Evolutionary conservation across 2,329 filamentous ascomycete species (phyloP).

Genomic region (Drechslerella dactyloides): DNA sequence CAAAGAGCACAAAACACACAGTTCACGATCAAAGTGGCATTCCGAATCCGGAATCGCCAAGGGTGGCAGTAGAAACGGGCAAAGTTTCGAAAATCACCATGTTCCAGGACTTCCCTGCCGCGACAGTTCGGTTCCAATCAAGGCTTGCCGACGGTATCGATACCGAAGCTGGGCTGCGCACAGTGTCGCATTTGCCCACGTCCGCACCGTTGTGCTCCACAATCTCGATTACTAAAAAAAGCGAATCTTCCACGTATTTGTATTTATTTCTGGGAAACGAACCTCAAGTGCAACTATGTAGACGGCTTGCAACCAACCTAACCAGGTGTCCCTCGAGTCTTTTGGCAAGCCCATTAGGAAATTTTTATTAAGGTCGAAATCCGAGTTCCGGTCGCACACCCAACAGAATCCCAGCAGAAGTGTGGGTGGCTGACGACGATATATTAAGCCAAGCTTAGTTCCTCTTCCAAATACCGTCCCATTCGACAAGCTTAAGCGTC

Average conservation of each 20-base stretch:
- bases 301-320: too few species aligned
- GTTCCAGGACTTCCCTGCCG: neutral
- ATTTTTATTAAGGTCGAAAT: too few species aligned
- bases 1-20: neutral
- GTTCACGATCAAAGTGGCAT: neutral
- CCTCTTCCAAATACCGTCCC: neutral
- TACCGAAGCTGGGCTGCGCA: neutral
- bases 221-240: too few species aligned
- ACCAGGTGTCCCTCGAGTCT: too few species aligned
- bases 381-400: too few species aligned
- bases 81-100: neutral
- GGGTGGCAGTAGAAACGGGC: constrained; percentile 1
- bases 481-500: neutral
- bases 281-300: too few species aligned
- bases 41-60: neutral
- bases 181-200: too few species aligned
- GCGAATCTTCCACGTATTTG: too few species aligned
- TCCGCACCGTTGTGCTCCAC: too few species aligned
- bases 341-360: too few species aligned
- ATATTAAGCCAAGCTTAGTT: neutral
- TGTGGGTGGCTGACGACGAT: neutral
- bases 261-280: too few species aligned
- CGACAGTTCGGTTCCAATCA: neutral
- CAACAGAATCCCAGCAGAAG: neutral
- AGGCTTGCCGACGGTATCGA: neutral